These are phyloP conservation scores for Aspergillus transmontanensis DNA, from an alignment of 2,329 filamentous ascomycete genomes.

Conservation along the genomic window DNA sequence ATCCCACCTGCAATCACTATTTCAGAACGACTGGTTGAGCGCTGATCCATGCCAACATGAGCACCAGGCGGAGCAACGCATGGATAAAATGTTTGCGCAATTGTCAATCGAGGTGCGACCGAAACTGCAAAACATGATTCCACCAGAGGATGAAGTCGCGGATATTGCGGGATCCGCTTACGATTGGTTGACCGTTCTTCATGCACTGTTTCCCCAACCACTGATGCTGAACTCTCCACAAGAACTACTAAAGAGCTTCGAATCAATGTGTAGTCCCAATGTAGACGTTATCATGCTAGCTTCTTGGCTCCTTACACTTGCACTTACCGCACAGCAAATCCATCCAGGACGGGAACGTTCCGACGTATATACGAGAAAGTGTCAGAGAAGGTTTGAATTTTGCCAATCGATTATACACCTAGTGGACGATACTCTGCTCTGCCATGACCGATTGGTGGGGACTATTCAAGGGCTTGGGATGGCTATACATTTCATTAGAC, in stretches of 20 bases:
- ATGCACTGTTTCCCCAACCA: constrained; percentile 19
- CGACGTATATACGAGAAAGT: neutral
- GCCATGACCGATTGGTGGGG: constrained; percentile 19
- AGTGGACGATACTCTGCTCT: constrained; percentile 16
- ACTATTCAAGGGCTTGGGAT: constrained; percentile 21
- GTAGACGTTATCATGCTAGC: constrained; percentile 17
- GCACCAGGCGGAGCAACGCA: constrained; percentile 9
- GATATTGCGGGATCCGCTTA: constrained; percentile 13
- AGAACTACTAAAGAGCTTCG: constrained; percentile 14
- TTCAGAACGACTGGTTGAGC: constrained; percentile 24
- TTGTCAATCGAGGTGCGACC: constrained; percentile 11
- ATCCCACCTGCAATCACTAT: constrained; percentile 19
- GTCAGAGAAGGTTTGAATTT: constrained; percentile 6
- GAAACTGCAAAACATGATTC: constrained; percentile 19
- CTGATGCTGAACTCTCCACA: constrained; percentile 12
- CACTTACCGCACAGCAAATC: constrained; percentile 18
- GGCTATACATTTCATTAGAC: constrained; percentile 36
- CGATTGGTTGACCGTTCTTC: constrained; percentile 20
- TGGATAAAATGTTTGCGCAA: constrained; percentile 10
- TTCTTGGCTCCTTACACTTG: constrained; percentile 19
- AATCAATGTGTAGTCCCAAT: constrained; percentile 16
- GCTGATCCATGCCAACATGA: constrained; percentile 12
- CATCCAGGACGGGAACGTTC: neutral
- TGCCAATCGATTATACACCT: constrained; percentile 12
- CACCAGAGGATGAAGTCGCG: constrained; percentile 11